Conservation (phyloP, 129 eudicot genomes). For the Saposhnikovia divaricata region DNA sequence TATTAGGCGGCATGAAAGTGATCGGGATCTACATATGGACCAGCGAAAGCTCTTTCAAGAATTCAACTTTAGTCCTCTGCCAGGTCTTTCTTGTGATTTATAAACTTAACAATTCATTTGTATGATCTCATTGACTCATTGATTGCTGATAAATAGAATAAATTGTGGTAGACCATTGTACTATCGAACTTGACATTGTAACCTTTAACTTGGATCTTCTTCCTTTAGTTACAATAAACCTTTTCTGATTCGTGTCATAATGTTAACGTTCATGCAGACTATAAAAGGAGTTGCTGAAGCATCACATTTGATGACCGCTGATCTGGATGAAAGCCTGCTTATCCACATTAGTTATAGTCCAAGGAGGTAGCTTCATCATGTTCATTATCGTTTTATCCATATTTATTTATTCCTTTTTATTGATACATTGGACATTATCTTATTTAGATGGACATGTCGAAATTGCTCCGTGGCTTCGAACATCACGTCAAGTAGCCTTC, state of each 20-base stretch:
- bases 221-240: background rate
- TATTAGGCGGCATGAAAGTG: constrained; percentile 87
- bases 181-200: too few species aligned
- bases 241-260: background rate
- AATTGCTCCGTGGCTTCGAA: constrained; percentile 68
- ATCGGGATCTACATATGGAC: constrained; percentile 84
- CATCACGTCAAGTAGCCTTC: constrained; percentile 66
- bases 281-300: constrained; percentile 82
- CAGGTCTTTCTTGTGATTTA: constrained; percentile 42
- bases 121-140: background rate
- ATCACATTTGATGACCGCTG: constrained; percentile 33
- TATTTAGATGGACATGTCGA: constrained; percentile 78
- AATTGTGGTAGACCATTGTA: background rate
- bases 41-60: constrained; percentile 67
- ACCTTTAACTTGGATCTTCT: background rate
- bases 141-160: background rate
- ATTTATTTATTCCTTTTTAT: constrained; percentile 1
- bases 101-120: background rate
- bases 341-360: constrained; percentile 84
- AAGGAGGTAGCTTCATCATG: constrained; percentile 50
- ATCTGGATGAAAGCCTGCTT: constrained; percentile 61
- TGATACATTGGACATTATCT: constrained; percentile 16
- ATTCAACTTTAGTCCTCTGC: constrained; percentile 66
- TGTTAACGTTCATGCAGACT: constrained; percentile 38
- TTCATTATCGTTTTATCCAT: background rate